Evolutionary conservation across 495 filamentous ascomycete species (phyloP).

Genomic region (Letharia lupina): DNA sequence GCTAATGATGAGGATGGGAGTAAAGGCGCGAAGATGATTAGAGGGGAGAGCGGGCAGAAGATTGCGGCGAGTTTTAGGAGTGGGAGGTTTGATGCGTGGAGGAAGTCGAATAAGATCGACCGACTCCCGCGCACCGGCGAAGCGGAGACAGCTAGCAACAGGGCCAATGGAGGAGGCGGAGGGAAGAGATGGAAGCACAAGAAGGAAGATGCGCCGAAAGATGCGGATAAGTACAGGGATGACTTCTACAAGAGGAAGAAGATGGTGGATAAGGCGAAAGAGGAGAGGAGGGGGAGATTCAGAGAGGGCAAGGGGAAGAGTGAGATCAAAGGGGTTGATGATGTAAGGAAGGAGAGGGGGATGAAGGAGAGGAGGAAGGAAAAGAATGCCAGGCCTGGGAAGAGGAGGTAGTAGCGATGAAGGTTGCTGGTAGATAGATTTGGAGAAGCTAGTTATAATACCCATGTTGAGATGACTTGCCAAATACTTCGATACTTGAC

Average conservation of each 20-base stretch:
- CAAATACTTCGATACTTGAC: too few relatives aligned
- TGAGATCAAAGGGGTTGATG: conserved; percentile 73
- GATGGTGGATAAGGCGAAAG: conserved; percentile 75
- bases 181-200: conserved; percentile 66
- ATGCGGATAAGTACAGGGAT: conserved; percentile 78
- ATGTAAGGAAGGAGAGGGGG: conserved; percentile 74
- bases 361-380: conserved; percentile 64
- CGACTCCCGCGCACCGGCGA: conserved; percentile 75
- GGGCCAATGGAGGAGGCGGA: conserved; percentile 29
- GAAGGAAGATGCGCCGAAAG: conserved; percentile 78
- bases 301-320: conserved; percentile 57
- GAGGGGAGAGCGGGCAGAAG: conserved; percentile 89
- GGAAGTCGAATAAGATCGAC: conserved; percentile 70
- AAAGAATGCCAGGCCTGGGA: conserved; percentile 82
- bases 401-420: conserved; percentile 34
- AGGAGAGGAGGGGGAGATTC: conserved; percentile 69
- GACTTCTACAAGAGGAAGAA: conserved; percentile 89
- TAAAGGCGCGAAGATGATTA: conserved; percentile 72
- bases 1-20: conserved; percentile 93
- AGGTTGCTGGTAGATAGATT: conserved; percentile 8
- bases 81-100: conserved; percentile 89
- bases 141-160: conserved; percentile 47
- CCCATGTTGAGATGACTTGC: not conserved
- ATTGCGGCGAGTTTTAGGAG: conserved; percentile 88
- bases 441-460: not conserved